Evolutionary conservation across 1,284 basidiomycete genomes (phyloP).

Genomic region (Ganoderma leucocontextum): DNA sequence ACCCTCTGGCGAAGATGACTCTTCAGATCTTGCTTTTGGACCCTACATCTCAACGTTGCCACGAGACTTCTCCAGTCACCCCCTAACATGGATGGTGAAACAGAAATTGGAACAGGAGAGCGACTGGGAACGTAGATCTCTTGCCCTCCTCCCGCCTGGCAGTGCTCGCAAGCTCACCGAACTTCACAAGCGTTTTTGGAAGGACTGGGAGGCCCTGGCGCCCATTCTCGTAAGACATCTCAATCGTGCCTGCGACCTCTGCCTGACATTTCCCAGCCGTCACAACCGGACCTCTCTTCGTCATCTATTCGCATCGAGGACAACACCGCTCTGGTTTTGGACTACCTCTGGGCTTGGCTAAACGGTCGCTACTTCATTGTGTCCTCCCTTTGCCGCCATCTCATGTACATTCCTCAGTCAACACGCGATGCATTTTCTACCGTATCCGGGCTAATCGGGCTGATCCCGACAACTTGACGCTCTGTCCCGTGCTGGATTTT

Average conservation of each 20-base stretch:
- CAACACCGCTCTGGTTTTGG: conserved; percentile 30
- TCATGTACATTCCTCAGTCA: conserved; percentile 60
- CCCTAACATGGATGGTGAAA: conserved; percentile 74
- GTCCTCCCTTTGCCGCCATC: conserved; percentile 16
- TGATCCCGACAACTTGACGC: conserved; percentile 78
- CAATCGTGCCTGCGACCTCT: background rate
- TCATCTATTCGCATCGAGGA: conserved; percentile 16
- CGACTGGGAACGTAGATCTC: conserved; percentile 39
- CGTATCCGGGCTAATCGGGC: conserved; percentile 62
- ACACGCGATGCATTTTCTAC: conserved; percentile 87
- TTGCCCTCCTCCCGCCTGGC: conserved; percentile 56
- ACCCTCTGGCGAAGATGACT: conserved; percentile 44
- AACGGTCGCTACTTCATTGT: conserved; percentile 59
- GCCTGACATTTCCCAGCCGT: conserved; percentile 23
- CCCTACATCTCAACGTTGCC: conserved; percentile 83
- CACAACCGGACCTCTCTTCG: conserved; percentile 10
- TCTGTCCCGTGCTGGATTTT: conserved; percentile 88
- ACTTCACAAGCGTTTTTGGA: conserved; percentile 54
- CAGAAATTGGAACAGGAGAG: conserved; percentile 29
- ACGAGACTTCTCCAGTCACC: conserved; percentile 73
- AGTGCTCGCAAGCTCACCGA: conserved; percentile 6
- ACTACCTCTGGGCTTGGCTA: conserved; percentile 88
- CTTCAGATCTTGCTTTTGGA: conserved; percentile 69
- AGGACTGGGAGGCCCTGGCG: conserved; percentile 64
- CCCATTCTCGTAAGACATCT: conserved; percentile 55